Percentiles rank a stretch among this genome's conserved stretches.
These are phyloP conservation scores for Globisporangium apiculatum DNA, from an alignment of 352 stramenopile species.

Conservation along the genomic window DNA sequence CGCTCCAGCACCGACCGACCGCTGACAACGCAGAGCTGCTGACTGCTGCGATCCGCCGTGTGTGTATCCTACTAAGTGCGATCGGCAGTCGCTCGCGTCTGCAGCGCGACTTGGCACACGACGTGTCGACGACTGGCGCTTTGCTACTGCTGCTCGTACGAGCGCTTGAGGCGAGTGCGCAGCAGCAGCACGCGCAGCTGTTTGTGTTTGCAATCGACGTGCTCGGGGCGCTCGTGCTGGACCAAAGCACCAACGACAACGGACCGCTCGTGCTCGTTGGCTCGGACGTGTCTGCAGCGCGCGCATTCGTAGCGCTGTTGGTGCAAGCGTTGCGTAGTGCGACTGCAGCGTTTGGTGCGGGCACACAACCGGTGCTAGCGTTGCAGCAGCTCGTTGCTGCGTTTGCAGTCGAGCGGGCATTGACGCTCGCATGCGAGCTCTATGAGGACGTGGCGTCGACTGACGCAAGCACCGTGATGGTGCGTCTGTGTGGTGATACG, in stretches of 20 bases:
- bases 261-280: not conserved
- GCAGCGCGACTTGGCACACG: conserved; percentile 3
- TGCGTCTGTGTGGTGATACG: not conserved
- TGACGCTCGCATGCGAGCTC: not conserved
- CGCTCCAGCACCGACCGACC: conserved; percentile 4
- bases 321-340: conserved; percentile 8
- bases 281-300: not conserved
- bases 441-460: not conserved
- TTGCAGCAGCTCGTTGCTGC: conserved; percentile 29
- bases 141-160: conserved; percentile 6
- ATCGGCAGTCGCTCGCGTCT: conserved; percentile 3
- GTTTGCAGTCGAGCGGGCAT: conserved; percentile 17
- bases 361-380: not conserved
- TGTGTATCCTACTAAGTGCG: conserved; percentile 30
- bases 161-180: not conserved
- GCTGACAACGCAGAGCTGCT: conserved; percentile 5
- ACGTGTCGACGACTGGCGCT: conserved; percentile 12
- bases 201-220: not conserved
- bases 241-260: not conserved
- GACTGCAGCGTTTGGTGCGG: not conserved
- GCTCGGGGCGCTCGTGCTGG: not conserved
- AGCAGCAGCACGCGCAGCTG: not conserved
- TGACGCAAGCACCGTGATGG: not conserved
- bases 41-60: conserved; percentile 24
- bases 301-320: conserved; percentile 22